These are phyloP conservation scores for Arthroderma sp. DNA, from an alignment of 2,329 filamentous ascomycete genomes.

Conservation along the genomic window DNA sequence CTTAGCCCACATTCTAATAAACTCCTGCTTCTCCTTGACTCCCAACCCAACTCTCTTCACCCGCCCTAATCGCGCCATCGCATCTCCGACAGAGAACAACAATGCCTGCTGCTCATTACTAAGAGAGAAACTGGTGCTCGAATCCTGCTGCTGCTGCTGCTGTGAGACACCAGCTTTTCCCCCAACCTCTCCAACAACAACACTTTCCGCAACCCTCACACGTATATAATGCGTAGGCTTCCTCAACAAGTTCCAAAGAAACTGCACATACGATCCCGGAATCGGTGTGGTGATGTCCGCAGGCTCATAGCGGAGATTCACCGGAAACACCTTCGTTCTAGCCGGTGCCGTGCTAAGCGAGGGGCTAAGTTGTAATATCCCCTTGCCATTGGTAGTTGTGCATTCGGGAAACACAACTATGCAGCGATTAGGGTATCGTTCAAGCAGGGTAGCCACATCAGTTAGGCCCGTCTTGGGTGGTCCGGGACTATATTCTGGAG, in stretches of 20 bases:
- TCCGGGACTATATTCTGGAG: constrained; percentile 36
- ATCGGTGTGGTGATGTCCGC: constrained; percentile 84
- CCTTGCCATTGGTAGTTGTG: constrained; percentile 85
- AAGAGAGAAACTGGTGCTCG: constrained; percentile 20
- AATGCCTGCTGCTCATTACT: constrained; percentile 51
- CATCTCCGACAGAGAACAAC: constrained; percentile 68
- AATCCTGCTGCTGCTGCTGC: constrained; percentile 11
- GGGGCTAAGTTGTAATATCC: constrained; percentile 71
- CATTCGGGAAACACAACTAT: constrained; percentile 88
- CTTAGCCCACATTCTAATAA: constrained; percentile 55
- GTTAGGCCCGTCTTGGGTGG: constrained; percentile 41
- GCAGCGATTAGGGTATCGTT: constrained; percentile 57
- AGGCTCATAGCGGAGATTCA: constrained; percentile 80
- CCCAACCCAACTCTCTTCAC: constrained; percentile 82
- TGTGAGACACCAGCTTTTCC: constrained; percentile 28
- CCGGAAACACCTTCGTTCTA: constrained; percentile 68
- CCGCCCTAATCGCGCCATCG: constrained; percentile 71
- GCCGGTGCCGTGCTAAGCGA: constrained; percentile 56
- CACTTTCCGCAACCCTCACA: constrained; percentile 72
- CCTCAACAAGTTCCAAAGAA: constrained; percentile 76
- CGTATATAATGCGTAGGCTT: constrained; percentile 79
- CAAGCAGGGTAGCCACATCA: constrained; percentile 50
- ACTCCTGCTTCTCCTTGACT: constrained; percentile 67
- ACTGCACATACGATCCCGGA: constrained; percentile 56
- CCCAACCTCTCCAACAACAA: constrained; percentile 42